A percentile compares a stretch with the other conserved stretches of the same genome.
phyloP scores from a whole-genome alignment of 306 rosid genomes.

The Acacia confusa region DNA sequence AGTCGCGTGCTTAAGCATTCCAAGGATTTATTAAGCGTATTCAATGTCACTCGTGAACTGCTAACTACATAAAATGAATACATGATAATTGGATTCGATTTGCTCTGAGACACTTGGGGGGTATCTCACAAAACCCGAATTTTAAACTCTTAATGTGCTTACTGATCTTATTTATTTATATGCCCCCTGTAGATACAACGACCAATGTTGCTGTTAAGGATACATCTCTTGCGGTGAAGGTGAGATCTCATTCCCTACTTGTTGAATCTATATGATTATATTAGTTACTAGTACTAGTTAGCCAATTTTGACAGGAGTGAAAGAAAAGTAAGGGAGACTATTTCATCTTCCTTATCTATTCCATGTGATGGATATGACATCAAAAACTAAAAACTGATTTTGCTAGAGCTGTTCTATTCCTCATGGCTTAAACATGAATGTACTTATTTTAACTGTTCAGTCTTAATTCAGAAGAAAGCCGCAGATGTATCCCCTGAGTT shows the following conservation, averaged over 20 bases:
- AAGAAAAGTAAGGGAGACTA: neutral
- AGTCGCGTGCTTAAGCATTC: neutral
- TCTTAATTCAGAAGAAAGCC: slow-evolving; percentile 78
- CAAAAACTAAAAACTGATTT: neutral
- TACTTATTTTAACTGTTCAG: slow-evolving; percentile 59
- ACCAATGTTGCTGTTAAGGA: slow-evolving; percentile 43
- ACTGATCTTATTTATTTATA: neutral
- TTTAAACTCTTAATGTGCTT: neutral
- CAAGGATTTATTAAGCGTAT: neutral
- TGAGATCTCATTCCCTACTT: slow-evolving; percentile 38
- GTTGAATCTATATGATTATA: neutral
- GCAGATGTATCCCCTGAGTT: slow-evolving; percentile 62
- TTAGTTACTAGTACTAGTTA: neutral
- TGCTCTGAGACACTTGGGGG: neutral
- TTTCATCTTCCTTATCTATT: neutral
- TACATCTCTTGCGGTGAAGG: slow-evolving; percentile 63
- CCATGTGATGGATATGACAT: neutral
- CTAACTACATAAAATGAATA: neutral
- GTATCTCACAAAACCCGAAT: neutral
- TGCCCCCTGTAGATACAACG: slow-evolving; percentile 35
- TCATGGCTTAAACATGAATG: slow-evolving; percentile 31
- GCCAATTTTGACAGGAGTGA: neutral
- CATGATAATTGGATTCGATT: neutral
- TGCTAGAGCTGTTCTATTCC: neutral
- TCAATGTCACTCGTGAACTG: neutral